Conservation (phyloP, 2,329 filamentous ascomycete species). For the Neoarthrinium moseri region DNA sequence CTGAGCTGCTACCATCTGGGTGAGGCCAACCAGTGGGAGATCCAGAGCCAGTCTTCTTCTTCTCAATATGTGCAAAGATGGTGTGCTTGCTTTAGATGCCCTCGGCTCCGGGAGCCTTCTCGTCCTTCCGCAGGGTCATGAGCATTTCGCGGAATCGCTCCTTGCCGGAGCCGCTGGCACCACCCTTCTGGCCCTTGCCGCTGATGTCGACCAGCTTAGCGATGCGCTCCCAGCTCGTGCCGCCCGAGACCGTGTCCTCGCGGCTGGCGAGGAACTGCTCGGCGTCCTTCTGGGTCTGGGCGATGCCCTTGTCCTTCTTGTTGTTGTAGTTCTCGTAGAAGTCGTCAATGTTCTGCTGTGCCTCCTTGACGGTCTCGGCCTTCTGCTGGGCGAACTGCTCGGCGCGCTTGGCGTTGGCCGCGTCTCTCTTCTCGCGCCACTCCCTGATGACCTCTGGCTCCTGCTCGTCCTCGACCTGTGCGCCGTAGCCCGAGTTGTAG, state of each 20-base stretch:
- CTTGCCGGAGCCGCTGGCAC: constrained; percentile 88
- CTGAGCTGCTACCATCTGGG: neutral
- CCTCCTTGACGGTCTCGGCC: constrained; percentile 81
- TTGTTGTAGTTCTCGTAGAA: constrained; percentile 99
- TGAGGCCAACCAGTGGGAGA: neutral
- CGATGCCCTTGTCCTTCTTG: constrained; percentile 92
- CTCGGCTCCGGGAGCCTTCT: constrained; percentile 72
- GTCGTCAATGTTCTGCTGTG: constrained; percentile 92
- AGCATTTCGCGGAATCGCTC: constrained; percentile 93
- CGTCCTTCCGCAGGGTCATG: constrained; percentile 85
- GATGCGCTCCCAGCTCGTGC: constrained; percentile 98
- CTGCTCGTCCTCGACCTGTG: constrained; percentile 64
- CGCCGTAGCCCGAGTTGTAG: constrained; percentile 62
- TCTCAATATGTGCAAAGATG: constrained; percentile 17
- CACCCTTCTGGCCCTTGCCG: constrained; percentile 85
- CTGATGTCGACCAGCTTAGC: constrained; percentile 96
- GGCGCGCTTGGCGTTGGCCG: constrained; percentile 77
- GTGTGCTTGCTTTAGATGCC: constrained; percentile 47
- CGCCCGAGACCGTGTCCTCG: constrained; percentile 90
- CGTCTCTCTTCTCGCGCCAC: constrained; percentile 90
- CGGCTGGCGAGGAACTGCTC: constrained; percentile 87
- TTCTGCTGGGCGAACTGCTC: constrained; percentile 82
- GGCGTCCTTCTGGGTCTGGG: constrained; percentile 85
- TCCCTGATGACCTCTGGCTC: constrained; percentile 86
- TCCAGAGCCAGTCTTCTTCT: neutral